Base-by-base conservation (phyloP, 495 filamentous ascomycete species). In the Lichina pygmaea region DNA sequence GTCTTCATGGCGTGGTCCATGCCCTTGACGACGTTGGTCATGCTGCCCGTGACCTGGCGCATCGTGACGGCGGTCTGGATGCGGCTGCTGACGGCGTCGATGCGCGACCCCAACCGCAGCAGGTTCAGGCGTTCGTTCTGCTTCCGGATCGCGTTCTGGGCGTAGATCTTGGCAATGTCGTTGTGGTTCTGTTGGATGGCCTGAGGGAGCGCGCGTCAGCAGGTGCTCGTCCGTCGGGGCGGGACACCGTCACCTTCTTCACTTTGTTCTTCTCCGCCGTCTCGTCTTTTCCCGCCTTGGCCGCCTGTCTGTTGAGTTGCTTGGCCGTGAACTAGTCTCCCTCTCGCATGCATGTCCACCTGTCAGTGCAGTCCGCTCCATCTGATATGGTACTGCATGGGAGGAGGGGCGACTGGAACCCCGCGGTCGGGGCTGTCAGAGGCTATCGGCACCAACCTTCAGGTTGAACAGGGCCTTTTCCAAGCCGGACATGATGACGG, bases 71-170 rank as follows among this genome's bases (percentile, higher is more conserved):
- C 73, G 3, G 73, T 77, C 55, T 77, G 72, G 13, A 77, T 71
- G 40, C 70, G 54, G 49, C 66, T 68, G 31, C 64, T 65, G 12
- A 77, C 73, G 12, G 72, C 72, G 58, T 77, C 73, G 50, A 77
- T 73, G 17, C 73, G 52, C 12, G 65, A 69, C 9, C 59, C 72
- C 12, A 77, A 59, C 6, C 67, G 56, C 24, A 77, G 62, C 15
- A 77, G 69, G 53, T 77, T 73, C 48, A 77, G 54, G 41, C 71
- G 64, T 52, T 77, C 72, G 54, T 75, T 81, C 50, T 73, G 67
- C 62, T 86, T 83, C 6, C 81, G 77, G 44, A 80, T 80, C 39
- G 80, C 77, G 57, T 85, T 85, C 56, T 84, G 77, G n/a, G 73
- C 73, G 57, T 84, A 82, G 56, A 84, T 77, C 53, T 78, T 78